A percentile compares a stretch with the other conserved stretches of the same genome.
phyloP scores from a whole-genome alignment of 2,329 filamentous ascomycete genomes.

The Hypoxylon rubiginosum region DNA sequence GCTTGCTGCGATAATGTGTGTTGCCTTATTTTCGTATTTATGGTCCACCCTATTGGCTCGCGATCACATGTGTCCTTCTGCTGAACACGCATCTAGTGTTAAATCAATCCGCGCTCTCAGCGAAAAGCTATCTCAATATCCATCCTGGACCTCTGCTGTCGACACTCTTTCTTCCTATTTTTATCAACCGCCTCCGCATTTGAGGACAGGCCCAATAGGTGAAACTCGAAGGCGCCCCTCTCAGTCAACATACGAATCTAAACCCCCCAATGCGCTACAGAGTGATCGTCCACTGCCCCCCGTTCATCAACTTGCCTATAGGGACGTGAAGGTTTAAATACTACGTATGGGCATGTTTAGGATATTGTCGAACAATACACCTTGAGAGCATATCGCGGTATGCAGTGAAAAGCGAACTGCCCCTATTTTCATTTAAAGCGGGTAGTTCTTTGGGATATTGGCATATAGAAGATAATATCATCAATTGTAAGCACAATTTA shows the following conservation, averaged over 20 bases:
- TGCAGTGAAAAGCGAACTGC: no score
- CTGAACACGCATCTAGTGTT: neutral
- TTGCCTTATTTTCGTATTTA: neutral
- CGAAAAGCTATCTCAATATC: neutral
- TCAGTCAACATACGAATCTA: neutral
- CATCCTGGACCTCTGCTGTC: neutral
- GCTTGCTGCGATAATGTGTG: slow-evolving; percentile 11
- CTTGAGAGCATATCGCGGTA: no score
- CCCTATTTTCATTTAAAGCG: no score
- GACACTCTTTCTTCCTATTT: neutral
- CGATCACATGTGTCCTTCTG: neutral
- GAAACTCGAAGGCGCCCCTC: neutral
- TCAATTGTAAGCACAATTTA: no score
- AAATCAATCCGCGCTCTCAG: neutral
- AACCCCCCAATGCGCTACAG: neutral
- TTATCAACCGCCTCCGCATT: neutral
- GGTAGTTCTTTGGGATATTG: no score
- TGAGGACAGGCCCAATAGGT: neutral
- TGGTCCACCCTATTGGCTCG: neutral
- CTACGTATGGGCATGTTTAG: no score
- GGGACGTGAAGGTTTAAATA: no score
- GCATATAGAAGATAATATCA: no score
- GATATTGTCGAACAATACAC: no score
- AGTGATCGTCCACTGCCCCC: no score
- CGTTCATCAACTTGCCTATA: no score